Base-by-base conservation (phyloP, 495 filamentous ascomycete species). In the Beverwykella pulmonaria region DNA sequence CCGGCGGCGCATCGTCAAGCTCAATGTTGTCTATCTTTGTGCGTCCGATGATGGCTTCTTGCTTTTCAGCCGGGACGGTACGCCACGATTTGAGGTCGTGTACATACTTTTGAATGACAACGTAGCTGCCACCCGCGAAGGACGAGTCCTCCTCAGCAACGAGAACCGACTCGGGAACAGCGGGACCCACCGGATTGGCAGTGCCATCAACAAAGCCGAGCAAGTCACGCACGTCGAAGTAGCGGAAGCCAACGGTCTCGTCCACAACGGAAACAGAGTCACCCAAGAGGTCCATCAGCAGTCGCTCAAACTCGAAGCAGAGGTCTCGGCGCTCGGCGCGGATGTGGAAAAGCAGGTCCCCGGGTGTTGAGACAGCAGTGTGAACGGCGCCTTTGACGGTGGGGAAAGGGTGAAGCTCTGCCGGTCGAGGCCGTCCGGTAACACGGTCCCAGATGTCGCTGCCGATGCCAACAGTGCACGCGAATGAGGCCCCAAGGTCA, bases 121-220 rank as follows among this genome's bases (percentile, higher is more conserved):
- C 76, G 69, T 85, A 86, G 69, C 82, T 85, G 0, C 84, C 83
- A 7, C 80, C 81, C n/a, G 67, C 53, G 15, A 63, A 67, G 1
- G 67, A 19, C 9, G 74, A 65, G 60, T 84, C 78, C 39, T 82
- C 79, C 55, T 79, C 71, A n/a, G 79, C 74, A 23, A 83, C 70
- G 2, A 84, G 74, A 22, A 83, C 67, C 2, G 82, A 76, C 7
- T 70, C 62, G 0, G 77, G 77, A 5, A 84, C 79, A 0, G 75
- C 78, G 1, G 76, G 74, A 0, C 83, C 83, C 19, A 85, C 79
- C 1, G 84, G 84, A 54, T 86, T 86, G 2, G 84, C 84, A 0
- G 83, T 86, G 1, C 84, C 83, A 39, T 86, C 84, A 6, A 86
- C 83, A 55, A 86, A 86, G 0, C 84, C 84, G 0, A 86, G 78